These are phyloP conservation scores for Trichothecium sympodiale DNA, from an alignment of 2,329 filamentous ascomycete genomes.

Conservation along the genomic window DNA sequence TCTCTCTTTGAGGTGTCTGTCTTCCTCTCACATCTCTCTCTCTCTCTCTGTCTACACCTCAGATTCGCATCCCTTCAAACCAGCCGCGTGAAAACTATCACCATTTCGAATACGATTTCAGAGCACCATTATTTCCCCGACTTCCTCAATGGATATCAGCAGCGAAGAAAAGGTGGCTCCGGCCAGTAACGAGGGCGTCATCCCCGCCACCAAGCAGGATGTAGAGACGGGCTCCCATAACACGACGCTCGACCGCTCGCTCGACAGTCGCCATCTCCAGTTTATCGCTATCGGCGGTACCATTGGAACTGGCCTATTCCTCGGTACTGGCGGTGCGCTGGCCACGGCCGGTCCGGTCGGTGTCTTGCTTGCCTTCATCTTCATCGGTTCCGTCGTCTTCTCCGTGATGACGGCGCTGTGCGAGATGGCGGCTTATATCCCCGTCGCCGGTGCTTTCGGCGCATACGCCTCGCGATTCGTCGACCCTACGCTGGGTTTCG, in stretches of 20 bases:
- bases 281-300: slow-evolving; percentile 44
- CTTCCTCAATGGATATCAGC: background rate
- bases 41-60: too few relatives aligned
- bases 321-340: slow-evolving; percentile 54
- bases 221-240: slow-evolving; percentile 22
- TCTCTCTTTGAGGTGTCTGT: too few relatives aligned
- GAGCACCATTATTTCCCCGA: too few relatives aligned
- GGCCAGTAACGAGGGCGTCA: slow-evolving; percentile 16
- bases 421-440: slow-evolving; percentile 70
- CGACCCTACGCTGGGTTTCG: slow-evolving; percentile 60
- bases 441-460: slow-evolving; percentile 66
- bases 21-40: too few relatives aligned
- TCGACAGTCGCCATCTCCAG: slow-evolving; percentile 31
- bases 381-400: slow-evolving; percentile 62
- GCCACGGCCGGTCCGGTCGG: slow-evolving; percentile 54
- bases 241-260: slow-evolving; percentile 23
- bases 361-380: slow-evolving; percentile 56
- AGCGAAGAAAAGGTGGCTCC: slow-evolving; percentile 16
- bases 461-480: slow-evolving; percentile 67
- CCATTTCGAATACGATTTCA: too few relatives aligned
- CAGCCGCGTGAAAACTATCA: too few relatives aligned
- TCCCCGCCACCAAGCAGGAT: slow-evolving; percentile 14
- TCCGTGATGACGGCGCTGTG: slow-evolving; percentile 61
- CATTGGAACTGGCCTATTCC: slow-evolving; percentile 54
- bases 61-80: too few relatives aligned